Conservation (phyloP, 345 rosid species). For the Orychophragmus violaceus region DNA sequence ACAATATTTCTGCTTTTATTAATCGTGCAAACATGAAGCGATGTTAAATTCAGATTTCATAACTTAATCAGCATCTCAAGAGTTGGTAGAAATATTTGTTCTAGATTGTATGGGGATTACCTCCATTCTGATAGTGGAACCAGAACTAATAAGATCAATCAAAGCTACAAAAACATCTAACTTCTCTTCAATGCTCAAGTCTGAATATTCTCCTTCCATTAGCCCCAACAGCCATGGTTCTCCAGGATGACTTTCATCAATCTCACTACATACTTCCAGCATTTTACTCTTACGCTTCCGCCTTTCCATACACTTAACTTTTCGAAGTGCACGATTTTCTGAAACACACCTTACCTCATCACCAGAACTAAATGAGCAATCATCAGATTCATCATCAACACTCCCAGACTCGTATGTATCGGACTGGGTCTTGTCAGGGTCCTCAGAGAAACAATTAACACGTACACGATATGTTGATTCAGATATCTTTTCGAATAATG, state of each 20-base stretch:
- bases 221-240: slow-evolving; percentile 91
- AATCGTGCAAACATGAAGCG: no score
- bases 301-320: slow-evolving; percentile 26
- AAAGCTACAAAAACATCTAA: slow-evolving; percentile 73
- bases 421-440: slow-evolving; percentile 42
- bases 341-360: slow-evolving; percentile 55
- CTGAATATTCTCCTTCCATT: slow-evolving; percentile 94
- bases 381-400: slow-evolving; percentile 64
- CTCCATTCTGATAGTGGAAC: slow-evolving; percentile 72
- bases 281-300: slow-evolving; percentile 39
- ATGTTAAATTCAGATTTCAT: neutral
- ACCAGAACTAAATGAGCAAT: slow-evolving; percentile 42
- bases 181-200: slow-evolving; percentile 79
- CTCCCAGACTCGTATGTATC: slow-evolving; percentile 78
- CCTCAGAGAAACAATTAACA: slow-evolving; percentile 43
- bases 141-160: slow-evolving; percentile 74
- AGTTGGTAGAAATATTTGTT: neutral
- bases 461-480: slow-evolving; percentile 76
- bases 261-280: slow-evolving; percentile 50
- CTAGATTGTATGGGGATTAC: slow-evolving; percentile 36
- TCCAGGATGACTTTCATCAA: slow-evolving; percentile 95
- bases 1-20: no score
- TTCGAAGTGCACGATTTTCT: slow-evolving; percentile 33
- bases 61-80: neutral
- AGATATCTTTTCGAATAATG: slow-evolving; percentile 87